Evolutionary conservation across 208 protist genomes (phyloP).

Genomic region (Angomonas deanei): DNA sequence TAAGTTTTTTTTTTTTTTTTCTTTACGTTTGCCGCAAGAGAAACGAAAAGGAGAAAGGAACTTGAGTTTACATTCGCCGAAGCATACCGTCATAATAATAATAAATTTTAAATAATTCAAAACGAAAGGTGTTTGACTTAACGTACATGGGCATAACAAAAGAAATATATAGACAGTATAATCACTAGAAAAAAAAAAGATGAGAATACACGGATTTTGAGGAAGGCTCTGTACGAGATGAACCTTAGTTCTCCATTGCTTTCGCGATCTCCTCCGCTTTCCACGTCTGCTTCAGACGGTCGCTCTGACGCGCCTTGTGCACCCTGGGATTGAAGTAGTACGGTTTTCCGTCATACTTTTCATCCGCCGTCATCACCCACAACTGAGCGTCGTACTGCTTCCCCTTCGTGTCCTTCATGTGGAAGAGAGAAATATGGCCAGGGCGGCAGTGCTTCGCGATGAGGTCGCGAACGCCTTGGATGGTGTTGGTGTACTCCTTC

Average conservation of each 20-base stretch:
- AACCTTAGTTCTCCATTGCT: background rate
- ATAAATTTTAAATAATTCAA: too few relatives aligned
- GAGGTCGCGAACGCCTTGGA: slow-evolving; percentile 22
- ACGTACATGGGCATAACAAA: too few relatives aligned
- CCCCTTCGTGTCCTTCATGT: slow-evolving; percentile 15
- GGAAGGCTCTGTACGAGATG: too few relatives aligned
- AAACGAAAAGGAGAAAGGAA: background rate
- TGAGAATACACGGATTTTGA: too few relatives aligned
- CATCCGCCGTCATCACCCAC: slow-evolving; percentile 52
- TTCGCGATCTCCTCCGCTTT: background rate
- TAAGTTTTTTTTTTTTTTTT: slow-evolving; percentile 2
- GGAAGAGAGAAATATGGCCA: slow-evolving; percentile 19
- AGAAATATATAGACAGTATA: slow-evolving; percentile 1
- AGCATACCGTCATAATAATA: too few relatives aligned
- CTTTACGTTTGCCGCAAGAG: background rate
- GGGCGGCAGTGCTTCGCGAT: slow-evolving; percentile 32
- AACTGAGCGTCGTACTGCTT: slow-evolving; percentile 24
- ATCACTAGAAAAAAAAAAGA: background rate
- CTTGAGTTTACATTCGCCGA: too few relatives aligned
- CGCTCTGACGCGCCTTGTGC: slow-evolving; percentile 33
- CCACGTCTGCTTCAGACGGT: slow-evolving; percentile 24
- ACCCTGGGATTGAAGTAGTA: slow-evolving; percentile 38
- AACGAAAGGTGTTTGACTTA: background rate
- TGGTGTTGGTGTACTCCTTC: slow-evolving; percentile 8
- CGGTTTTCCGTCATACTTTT: slow-evolving; percentile 22